Evolutionary conservation across 208 protist species (phyloP).

Genomic region (Acanthamoeba triangularis): DNA sequence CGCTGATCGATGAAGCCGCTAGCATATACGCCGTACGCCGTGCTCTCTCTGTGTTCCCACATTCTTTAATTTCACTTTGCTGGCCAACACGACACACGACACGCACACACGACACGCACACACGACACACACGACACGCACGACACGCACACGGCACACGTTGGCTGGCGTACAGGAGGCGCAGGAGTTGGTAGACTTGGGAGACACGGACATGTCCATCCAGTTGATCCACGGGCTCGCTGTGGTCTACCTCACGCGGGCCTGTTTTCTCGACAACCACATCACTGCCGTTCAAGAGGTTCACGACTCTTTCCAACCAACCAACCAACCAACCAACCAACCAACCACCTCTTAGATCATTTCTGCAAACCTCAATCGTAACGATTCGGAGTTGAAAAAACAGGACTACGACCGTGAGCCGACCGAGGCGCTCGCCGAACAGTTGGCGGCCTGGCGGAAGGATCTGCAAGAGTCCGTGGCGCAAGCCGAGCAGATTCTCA

Average conservation of each 20-base stretch:
- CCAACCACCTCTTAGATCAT: not conserved
- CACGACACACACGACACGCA: not conserved
- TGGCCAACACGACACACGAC: not conserved
- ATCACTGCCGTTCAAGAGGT: not conserved
- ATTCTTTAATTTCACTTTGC: not conserved
- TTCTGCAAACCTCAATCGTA: not conserved
- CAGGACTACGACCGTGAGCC: no score
- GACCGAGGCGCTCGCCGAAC: not conserved
- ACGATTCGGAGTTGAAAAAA: not conserved
- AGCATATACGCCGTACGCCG: not conserved
- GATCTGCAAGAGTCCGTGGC: not conserved
- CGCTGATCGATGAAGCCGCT: not conserved
- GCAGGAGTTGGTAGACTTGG: not conserved
- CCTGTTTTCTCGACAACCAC: not conserved
- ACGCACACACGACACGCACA: not conserved
- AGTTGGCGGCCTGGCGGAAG: no score
- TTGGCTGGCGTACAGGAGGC: not conserved
- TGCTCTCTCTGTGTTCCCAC: not conserved
- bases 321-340: not conserved
- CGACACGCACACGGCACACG: not conserved
- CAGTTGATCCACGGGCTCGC: not conserved
- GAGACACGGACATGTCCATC: not conserved
- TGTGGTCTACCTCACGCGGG: not conserved
- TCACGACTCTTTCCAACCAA: not conserved
- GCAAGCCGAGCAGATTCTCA: not conserved